Evolutionary conservation across 73 alveolate species (phyloP).

Genomic region (Uronychia binucleata): DNA sequence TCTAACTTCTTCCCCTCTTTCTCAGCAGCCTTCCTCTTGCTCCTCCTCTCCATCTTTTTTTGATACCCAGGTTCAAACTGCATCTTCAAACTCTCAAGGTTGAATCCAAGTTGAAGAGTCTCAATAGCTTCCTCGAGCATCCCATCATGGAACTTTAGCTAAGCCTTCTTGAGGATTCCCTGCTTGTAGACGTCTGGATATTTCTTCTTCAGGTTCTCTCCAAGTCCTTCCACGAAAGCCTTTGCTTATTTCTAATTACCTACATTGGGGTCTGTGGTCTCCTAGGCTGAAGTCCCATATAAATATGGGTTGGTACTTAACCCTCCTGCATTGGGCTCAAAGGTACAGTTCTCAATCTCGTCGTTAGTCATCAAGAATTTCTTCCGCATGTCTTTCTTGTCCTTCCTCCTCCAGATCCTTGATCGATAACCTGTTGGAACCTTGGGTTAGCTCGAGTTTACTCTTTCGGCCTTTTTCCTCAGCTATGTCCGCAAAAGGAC

Average conservation of each 20-base stretch:
- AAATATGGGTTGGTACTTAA: neutral
- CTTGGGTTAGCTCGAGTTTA: neutral
- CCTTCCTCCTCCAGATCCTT: neutral
- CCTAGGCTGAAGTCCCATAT: neutral
- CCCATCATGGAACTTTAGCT: conserved; percentile 64
- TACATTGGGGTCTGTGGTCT: neutral
- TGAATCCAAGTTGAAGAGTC: conserved; percentile 71
- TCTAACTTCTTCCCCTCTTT: neutral
- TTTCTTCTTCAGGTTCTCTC: conserved; percentile 55
- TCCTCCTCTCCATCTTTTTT: conserved; percentile 1
- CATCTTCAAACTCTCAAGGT: conserved; percentile 59
- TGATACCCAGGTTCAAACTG: conserved; percentile 43
- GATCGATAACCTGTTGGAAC: conserved; percentile 33
- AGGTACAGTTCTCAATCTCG: conserved; percentile 91
- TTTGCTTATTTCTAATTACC: no score
- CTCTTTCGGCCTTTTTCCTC: conserved; percentile 1
- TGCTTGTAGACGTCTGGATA: conserved; percentile 82
- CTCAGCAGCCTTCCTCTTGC: neutral
- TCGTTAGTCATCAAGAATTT: conserved; percentile 86
- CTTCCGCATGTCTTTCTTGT: conserved; percentile 12
- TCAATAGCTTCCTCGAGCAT: conserved; percentile 65
- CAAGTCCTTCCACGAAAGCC: conserved; percentile 71
- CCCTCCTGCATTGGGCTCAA: conserved; percentile 85
- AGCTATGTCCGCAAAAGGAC: conserved; percentile 6
- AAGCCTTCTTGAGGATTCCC: conserved; percentile 83